phyloP scores from a whole-genome alignment of 805 yeast genomes.

The Saccharomycopsis guyanensis region DNA sequence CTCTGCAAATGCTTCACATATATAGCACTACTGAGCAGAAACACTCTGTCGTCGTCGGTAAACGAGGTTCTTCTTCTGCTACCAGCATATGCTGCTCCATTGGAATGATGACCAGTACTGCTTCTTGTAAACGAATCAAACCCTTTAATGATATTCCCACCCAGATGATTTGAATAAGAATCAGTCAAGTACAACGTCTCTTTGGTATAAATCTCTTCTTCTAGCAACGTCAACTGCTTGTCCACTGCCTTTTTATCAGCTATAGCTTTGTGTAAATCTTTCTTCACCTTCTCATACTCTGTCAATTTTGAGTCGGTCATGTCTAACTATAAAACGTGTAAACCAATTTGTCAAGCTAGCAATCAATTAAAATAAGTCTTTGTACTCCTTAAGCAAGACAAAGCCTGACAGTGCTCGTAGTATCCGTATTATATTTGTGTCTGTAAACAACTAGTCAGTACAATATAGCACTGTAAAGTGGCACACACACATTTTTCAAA shows the following conservation, averaged over 20 bases:
- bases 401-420: too few species aligned
- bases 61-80: constrained; percentile 41
- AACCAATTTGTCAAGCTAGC: too few species aligned
- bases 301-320: constrained; percentile 18
- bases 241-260: constrained; percentile 61
- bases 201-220: constrained; percentile 70
- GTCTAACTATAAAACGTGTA: neutral
- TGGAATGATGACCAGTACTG: constrained; percentile 25
- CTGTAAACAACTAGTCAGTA: too few species aligned
- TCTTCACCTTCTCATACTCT: constrained; percentile 12
- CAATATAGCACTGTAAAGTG: too few species aligned
- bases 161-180: constrained; percentile 31
- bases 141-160: constrained; percentile 83
- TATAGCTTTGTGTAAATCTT: constrained; percentile 3
- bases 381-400: too few species aligned
- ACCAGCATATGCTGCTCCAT: constrained; percentile 5
- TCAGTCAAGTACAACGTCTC: constrained; percentile 76
- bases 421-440: too few species aligned
- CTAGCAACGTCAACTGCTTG: constrained; percentile 50
- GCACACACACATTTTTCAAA: too few species aligned
- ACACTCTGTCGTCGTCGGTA: constrained; percentile 73
- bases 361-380: too few species aligned
- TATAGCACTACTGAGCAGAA: constrained; percentile 66
- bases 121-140: constrained; percentile 71
- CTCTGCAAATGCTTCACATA: constrained; percentile 57